phyloP scores from a whole-genome alignment of 495 filamentous ascomycete genomes.

The Articulospora tetracladia region DNA sequence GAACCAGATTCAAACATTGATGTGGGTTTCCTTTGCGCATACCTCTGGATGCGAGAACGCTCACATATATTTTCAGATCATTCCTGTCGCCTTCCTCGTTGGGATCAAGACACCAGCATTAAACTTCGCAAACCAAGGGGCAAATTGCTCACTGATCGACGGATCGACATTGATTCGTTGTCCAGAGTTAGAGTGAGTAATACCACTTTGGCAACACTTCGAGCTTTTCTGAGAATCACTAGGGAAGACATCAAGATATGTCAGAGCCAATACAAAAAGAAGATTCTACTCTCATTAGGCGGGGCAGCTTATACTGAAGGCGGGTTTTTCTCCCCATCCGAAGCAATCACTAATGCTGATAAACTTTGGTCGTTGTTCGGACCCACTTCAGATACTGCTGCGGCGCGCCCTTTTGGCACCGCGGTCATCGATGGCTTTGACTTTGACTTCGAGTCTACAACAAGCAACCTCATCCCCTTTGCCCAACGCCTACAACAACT shows the following conservation, averaged over 20 bases:
- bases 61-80: slow-evolving; percentile 39
- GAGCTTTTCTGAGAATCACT: neutral
- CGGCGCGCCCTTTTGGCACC: slow-evolving; percentile 38
- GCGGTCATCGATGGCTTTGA: slow-evolving; percentile 60
- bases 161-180: slow-evolving; percentile 55
- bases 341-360: slow-evolving; percentile 54
- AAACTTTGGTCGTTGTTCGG: slow-evolving; percentile 64
- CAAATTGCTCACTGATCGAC: slow-evolving; percentile 53
- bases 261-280: slow-evolving; percentile 50
- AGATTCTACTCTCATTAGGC: slow-evolving; percentile 61
- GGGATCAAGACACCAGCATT: slow-evolving; percentile 50
- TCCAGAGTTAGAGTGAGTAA: slow-evolving; percentile 56
- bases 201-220: neutral
- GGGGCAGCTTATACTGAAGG: slow-evolving; percentile 40
- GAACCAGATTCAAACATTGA: slow-evolving; percentile 28
- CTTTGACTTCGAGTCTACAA: slow-evolving; percentile 46
- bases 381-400: slow-evolving; percentile 35
- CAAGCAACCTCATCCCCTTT: slow-evolving; percentile 43
- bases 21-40: slow-evolving; percentile 10
- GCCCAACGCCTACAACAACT: slow-evolving; percentile 40
- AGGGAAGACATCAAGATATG: slow-evolving; percentile 46
- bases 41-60: neutral
- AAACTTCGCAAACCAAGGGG: slow-evolving; percentile 58
- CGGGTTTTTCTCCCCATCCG: slow-evolving; percentile 31
- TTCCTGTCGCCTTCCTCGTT: slow-evolving; percentile 59